Conservation (phyloP, 495 filamentous ascomycete genomes). For the Tuber aestivum region DNA sequence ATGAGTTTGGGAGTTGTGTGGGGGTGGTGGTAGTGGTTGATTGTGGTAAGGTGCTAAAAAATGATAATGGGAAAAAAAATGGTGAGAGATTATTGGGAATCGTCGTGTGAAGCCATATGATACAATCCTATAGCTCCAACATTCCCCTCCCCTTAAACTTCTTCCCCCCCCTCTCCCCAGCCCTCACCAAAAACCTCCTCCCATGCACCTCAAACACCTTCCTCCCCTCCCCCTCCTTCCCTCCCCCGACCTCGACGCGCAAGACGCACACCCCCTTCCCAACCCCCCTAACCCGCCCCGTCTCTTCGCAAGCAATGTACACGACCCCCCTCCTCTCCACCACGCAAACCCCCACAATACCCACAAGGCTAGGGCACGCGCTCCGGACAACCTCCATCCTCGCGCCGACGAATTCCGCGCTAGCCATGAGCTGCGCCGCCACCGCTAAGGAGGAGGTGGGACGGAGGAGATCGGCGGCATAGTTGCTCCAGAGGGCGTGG, state of each 20-base stretch:
- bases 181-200: slow-evolving; percentile 32
- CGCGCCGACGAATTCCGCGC: background rate
- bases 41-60: too few relatives aligned
- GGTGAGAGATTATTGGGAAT: background rate
- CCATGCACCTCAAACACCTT: slow-evolving; percentile 60
- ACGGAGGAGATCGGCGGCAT: background rate
- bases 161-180: background rate
- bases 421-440: background rate
- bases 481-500: background rate
- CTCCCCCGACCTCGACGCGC: slow-evolving; percentile 54
- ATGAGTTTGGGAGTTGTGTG: too few relatives aligned
- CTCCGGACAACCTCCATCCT: background rate
- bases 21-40: too few relatives aligned
- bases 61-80: too few relatives aligned
- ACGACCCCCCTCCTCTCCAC: background rate
- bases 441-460: background rate
- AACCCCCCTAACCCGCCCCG: background rate
- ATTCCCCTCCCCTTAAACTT: slow-evolving; percentile 6
- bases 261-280: background rate
- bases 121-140: slow-evolving; percentile 35
- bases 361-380: slow-evolving; percentile 31
- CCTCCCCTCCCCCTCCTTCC: slow-evolving; percentile 60
- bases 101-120: background rate
- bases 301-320: background rate
- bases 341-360: slow-evolving; percentile 50